These are phyloP conservation scores for Exophiala alcalophila DNA, from an alignment of 2,329 filamentous ascomycete species.

Conservation along the genomic window DNA sequence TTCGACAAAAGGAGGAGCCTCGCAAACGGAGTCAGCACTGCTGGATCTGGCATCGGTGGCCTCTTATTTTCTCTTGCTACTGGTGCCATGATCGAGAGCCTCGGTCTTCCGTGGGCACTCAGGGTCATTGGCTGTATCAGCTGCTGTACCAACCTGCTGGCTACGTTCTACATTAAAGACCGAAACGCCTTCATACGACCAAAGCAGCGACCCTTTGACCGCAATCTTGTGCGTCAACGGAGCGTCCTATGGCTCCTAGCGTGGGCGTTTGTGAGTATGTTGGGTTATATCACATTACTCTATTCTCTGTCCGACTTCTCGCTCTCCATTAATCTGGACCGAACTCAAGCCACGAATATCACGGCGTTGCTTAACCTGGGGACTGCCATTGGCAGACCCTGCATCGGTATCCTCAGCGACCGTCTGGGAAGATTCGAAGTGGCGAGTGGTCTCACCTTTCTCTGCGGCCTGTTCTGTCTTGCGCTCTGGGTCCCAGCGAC, in stretches of 20 bases:
- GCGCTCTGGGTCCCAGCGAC: conserved; percentile 47
- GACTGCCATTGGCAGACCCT: conserved; percentile 46
- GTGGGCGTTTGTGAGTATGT: conserved; percentile 47
- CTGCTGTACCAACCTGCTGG: conserved; percentile 26
- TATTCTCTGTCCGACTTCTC: conserved; percentile 50
- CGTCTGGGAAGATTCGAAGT: conserved; percentile 42
- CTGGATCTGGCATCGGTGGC: conserved; percentile 33
- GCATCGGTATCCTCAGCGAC: conserved; percentile 47
- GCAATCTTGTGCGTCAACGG: conserved; percentile 15
- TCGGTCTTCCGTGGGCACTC: conserved; percentile 31
- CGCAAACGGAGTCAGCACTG: conserved; percentile 31
- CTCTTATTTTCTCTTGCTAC: conserved; percentile 31
- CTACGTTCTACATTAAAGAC: conserved; percentile 31
- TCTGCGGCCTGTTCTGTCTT: conserved; percentile 40
- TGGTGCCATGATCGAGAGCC: conserved; percentile 28
- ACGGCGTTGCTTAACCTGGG: conserved; percentile 49
- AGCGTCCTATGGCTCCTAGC: conserved; percentile 28
- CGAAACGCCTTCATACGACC: conserved; percentile 29
- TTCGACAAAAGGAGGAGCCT: conserved; percentile 33
- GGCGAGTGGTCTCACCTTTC: conserved; percentile 40
- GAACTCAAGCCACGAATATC: conserved; percentile 39
- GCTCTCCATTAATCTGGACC: conserved; percentile 40
- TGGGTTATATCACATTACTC: conserved; percentile 49
- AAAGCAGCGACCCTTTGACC: conserved; percentile 27
- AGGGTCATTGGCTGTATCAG: conserved; percentile 30